These are phyloP conservation scores for Singerocomus inundabilis DNA, from an alignment of 1,284 basidiomycete genomes.

Conservation along the genomic window DNA sequence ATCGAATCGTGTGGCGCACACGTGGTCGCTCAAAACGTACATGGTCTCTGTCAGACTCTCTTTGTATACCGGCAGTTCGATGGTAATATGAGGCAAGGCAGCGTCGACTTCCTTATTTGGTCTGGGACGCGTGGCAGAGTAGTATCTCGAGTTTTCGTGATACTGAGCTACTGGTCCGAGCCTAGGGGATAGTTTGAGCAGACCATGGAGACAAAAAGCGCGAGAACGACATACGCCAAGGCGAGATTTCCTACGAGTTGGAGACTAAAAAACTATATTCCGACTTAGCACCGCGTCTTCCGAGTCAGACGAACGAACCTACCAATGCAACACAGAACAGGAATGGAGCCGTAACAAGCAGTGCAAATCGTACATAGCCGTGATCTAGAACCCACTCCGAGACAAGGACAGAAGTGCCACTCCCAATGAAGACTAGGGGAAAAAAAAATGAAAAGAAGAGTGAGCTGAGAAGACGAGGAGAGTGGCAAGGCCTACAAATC, in stretches of 20 bases:
- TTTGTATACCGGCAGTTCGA: slow-evolving; percentile 82
- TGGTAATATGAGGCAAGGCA: slow-evolving; percentile 68
- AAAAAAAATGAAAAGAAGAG: slow-evolving; percentile 18
- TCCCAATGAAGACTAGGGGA: slow-evolving; percentile 60
- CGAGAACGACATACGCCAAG: slow-evolving; percentile 38
- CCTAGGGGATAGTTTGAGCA: background rate
- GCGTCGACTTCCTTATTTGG: slow-evolving; percentile 63
- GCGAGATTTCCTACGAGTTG: slow-evolving; percentile 61
- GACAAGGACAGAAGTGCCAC: slow-evolving; percentile 57
- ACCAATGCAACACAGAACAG: slow-evolving; percentile 74
- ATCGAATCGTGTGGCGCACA: slow-evolving; percentile 3
- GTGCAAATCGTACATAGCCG: slow-evolving; percentile 58
- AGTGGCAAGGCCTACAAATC: slow-evolving; percentile 51
- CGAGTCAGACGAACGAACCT: slow-evolving; percentile 23
- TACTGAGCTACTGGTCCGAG: slow-evolving; percentile 74
- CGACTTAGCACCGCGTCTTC: slow-evolving; percentile 6
- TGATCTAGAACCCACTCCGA: slow-evolving; percentile 70
- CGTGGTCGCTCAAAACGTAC: slow-evolving; percentile 39
- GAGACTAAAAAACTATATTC: slow-evolving; percentile 60
- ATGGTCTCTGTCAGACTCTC: slow-evolving; percentile 68
- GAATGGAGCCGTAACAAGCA: slow-evolving; percentile 64
- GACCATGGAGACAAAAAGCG: background rate
- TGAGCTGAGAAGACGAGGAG: slow-evolving; percentile 17
- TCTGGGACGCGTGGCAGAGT: slow-evolving; percentile 58
- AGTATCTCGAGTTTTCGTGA: slow-evolving; percentile 71